phyloP scores from a whole-genome alignment of 2,329 filamentous ascomycete species.

The Aspergillus costaricaensis region DNA sequence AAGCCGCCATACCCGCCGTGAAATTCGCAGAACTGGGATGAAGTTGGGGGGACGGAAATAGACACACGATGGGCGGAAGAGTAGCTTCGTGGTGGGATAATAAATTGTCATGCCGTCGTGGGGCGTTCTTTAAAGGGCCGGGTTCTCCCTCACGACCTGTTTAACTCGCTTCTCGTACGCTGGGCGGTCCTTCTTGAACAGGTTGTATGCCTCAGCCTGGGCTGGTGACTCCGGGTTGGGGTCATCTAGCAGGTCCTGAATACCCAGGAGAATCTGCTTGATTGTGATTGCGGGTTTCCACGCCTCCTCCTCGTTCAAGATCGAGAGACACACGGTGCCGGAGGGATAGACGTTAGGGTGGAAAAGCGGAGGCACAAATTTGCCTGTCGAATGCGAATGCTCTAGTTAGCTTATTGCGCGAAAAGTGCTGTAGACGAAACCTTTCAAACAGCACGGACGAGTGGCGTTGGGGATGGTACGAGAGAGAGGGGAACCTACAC shows the following conservation, averaged over 20 bases:
- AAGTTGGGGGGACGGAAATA: neutral
- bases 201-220: slow-evolving; percentile 94
- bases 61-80: neutral
- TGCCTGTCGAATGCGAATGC: slow-evolving; percentile 61
- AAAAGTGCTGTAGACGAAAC: neutral
- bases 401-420: neutral
- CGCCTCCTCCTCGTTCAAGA: slow-evolving; percentile 95
- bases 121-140: slow-evolving; percentile 60
- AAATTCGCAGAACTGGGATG: neutral
- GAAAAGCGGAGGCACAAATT: slow-evolving; percentile 93
- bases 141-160: slow-evolving; percentile 86
- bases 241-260: slow-evolving; percentile 93
- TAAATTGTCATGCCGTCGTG: neutral
- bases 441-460: no score
- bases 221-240: slow-evolving; percentile 96
- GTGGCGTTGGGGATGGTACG: no score
- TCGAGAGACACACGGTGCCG: slow-evolving; percentile 94
- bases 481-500: slow-evolving; percentile 64
- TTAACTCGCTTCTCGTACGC: slow-evolving; percentile 90
- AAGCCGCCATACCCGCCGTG: slow-evolving; percentile 12
- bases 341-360: slow-evolving; percentile 99
- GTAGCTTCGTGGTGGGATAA: neutral
- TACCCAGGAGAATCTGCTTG: slow-evolving; percentile 94
- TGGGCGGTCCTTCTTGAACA: slow-evolving; percentile 84
- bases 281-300: slow-evolving; percentile 99